Evolutionary conservation across 2,329 filamentous ascomycete genomes (phyloP).

Genomic region (Phialophora chinensis): DNA sequence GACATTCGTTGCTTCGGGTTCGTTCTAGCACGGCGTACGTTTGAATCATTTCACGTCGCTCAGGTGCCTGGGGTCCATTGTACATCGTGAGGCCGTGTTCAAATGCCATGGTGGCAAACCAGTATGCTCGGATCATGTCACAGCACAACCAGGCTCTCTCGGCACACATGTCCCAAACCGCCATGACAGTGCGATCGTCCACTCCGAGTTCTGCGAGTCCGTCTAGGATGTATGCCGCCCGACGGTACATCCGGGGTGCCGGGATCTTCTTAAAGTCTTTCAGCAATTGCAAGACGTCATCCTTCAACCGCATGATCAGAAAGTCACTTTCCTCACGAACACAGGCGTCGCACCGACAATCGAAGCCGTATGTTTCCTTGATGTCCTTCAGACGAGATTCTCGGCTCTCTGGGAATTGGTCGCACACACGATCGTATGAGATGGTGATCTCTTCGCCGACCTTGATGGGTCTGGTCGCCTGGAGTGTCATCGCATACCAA

Average conservation of each 20-base stretch:
- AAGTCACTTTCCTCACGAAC: conserved; percentile 11
- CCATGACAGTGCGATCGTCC: background rate
- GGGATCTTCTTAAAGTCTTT: background rate
- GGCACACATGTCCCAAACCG: conserved; percentile 3
- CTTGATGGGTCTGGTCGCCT: conserved; percentile 31
- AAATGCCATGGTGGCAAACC: conserved; percentile 2
- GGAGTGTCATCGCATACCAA: conserved; percentile 1
- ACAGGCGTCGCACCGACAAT: conserved; percentile 41
- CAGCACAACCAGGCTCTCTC: background rate
- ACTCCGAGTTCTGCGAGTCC: conserved; percentile 11
- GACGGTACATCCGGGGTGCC: conserved; percentile 2
- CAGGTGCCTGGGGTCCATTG: background rate
- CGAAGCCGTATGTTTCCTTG: conserved; percentile 36
- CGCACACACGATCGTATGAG: conserved; percentile 32
- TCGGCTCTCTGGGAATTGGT: conserved; percentile 7
- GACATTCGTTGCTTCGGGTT: background rate
- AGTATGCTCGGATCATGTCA: conserved; percentile 20
- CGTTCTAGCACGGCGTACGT: background rate
- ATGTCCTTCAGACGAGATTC: conserved; percentile 10
- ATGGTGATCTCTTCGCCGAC: conserved; percentile 42
- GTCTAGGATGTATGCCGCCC: conserved; percentile 14
- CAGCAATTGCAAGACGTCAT: conserved; percentile 15
- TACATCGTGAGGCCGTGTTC: background rate
- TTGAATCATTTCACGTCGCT: background rate
- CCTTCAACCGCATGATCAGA: conserved; percentile 3